A percentile compares a stretch with the other conserved stretches of the same genome.
These are phyloP conservation scores for Schizosaccharomyces lindneri DNA, from an alignment of 805 yeast species.

Conservation along the genomic window DNA sequence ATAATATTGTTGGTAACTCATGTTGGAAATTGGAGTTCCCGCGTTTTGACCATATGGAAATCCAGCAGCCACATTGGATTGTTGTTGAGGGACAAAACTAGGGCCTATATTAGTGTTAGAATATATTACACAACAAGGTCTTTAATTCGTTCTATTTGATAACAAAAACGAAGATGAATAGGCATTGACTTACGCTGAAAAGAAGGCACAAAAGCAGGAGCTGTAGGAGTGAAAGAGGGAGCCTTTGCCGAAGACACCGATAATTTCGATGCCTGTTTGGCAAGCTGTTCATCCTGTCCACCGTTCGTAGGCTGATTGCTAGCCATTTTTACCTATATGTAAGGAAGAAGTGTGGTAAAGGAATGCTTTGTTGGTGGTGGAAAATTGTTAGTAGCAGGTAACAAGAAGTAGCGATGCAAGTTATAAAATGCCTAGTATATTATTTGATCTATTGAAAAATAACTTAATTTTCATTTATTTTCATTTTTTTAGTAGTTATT, in stretches of 20 bases:
- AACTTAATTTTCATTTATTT: no score
- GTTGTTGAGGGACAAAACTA: background rate
- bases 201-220: slow-evolving; percentile 3
- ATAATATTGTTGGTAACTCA: background rate
- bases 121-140: background rate
- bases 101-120: background rate
- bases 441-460: no score
- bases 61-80: background rate
- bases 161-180: no score
- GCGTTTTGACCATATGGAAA: background rate
- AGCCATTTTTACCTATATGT: slow-evolving; percentile 2
- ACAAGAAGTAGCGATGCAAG: no score
- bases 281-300: slow-evolving; percentile 2
- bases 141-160: no score
- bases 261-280: slow-evolving; percentile 2
- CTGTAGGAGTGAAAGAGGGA: slow-evolving; percentile 4
- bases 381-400: no score
- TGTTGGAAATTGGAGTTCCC: background rate
- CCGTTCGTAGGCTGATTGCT: slow-evolving; percentile 4
- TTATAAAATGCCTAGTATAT: no score
- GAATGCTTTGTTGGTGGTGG: slow-evolving; percentile 2
- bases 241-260: slow-evolving; percentile 2
- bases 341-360: slow-evolving; percentile 3
- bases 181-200: background rate
- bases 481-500: no score